Conservation (phyloP, 164 flowering plant species). For the Tetracentron sinense region DNA sequence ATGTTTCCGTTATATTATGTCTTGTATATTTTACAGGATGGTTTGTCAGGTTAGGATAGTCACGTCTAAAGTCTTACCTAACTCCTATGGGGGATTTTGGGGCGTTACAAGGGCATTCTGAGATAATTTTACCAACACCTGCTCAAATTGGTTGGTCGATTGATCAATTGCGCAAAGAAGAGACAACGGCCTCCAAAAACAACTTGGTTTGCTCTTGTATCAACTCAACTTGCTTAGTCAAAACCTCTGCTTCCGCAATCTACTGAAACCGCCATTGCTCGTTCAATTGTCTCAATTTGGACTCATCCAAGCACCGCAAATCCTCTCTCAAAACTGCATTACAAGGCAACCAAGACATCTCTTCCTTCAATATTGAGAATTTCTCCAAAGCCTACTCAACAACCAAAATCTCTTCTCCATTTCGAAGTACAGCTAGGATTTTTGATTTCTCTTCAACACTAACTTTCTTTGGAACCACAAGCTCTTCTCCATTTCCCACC, state of each 20-base stretch:
- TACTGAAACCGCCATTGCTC: conserved; percentile 12
- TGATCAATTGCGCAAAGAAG: no score
- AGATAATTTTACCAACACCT: no score
- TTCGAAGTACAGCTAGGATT: no score
- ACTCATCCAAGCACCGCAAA: neutral
- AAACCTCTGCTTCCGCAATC: conserved; percentile 8
- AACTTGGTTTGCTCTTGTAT: neutral
- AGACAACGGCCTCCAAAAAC: conserved; percentile 13
- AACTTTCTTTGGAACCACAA: no score
- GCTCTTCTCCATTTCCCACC: neutral
- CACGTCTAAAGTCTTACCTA: no score
- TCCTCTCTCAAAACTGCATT: conserved; percentile 1
- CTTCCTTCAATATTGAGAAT: conserved; percentile 1
- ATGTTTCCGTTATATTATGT: no score
- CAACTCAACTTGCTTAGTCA: neutral
- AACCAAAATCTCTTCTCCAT: neutral
- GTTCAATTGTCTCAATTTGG: neutral
- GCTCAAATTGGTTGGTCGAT: no score
- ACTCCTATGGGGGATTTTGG: no score
- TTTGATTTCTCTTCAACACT: no score
- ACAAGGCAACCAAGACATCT: neutral
- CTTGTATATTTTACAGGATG: no score
- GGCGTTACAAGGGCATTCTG: no score
- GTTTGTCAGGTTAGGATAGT: no score
- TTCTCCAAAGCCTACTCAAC: neutral